Base-by-base conservation (phyloP, 345 rosid genomes). In the Pelargonium nanum region DNA sequence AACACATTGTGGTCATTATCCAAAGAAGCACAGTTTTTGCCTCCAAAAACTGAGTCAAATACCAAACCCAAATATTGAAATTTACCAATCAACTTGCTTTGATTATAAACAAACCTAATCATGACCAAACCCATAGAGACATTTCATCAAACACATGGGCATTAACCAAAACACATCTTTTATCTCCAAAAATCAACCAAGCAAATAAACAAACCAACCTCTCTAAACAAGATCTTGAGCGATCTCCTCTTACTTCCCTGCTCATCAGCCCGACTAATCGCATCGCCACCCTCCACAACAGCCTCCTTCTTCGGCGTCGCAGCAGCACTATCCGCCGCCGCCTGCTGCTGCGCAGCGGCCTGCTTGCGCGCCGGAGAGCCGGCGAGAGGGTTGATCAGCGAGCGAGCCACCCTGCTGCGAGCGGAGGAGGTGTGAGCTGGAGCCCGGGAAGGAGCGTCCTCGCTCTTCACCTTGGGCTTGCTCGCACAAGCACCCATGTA, bases 191-290 rank as follows among this genome's bases (percentile, higher is more conserved):
- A 6, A 40, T 40, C 17, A 40, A 6, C 2, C 15, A 40, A 12
- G 15, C 48, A 17, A 40, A 40, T 2, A 40, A 12, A 40, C 3
- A 2, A 40, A 40, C 15, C 15, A 19, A 65, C 73, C 81, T 72
- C 78, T 64, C 77, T 59, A 56, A 80, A 72, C 74, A 80, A 65
- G 66, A 72, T 56, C 55, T 75, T 72, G 9, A 80, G 76, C 58
- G 84, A 77, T 60, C 58, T 65, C 48, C 71, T 61, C 53, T 77
- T 77, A 51, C 34, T 62, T 26, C 60, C 58, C 24, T 67, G 70
- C 53, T 74, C 79, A 45, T 61, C 72, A 12, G 2, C 48, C 48
- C 15, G 10, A 2, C 48, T 10, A 40, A 40, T 17, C 57, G 7
- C 62, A 58, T 51, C 68, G 28, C 26, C 66, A 28, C 25, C 69